Evolutionary conservation across 306 rosid genomes (phyloP).

Genomic region (Heteromeles arbutifolia): DNA sequence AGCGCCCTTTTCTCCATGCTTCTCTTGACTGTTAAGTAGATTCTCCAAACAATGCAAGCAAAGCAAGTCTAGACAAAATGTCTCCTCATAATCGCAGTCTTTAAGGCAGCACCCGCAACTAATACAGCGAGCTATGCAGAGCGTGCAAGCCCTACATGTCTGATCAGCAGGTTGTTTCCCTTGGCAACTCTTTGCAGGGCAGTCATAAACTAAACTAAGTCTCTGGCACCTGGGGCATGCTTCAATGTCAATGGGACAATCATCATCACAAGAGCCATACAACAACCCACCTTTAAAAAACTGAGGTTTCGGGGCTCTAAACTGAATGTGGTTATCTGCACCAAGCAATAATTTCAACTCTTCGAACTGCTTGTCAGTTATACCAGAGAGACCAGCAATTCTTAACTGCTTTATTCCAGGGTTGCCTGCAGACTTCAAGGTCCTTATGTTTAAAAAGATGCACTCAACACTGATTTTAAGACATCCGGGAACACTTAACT

Average conservation of each 20-base stretch:
- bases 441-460: constrained; percentile 34
- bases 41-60: constrained; percentile 45
- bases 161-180: constrained; percentile 32
- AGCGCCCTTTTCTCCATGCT: constrained; percentile 17
- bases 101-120: constrained; percentile 47
- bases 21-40: constrained; percentile 23
- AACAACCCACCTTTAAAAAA: constrained; percentile 32
- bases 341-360: constrained; percentile 42
- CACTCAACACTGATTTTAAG: constrained; percentile 28
- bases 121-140: constrained; percentile 42
- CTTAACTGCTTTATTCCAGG: constrained; percentile 40
- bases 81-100: constrained; percentile 41
- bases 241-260: constrained; percentile 46
- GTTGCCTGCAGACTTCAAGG: constrained; percentile 37
- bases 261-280: constrained; percentile 28
- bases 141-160: constrained; percentile 49
- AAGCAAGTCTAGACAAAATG: constrained; percentile 39
- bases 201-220: constrained; percentile 45
- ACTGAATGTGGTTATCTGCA: constrained; percentile 24
- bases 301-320: constrained; percentile 32
- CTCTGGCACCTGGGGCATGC: constrained; percentile 52
- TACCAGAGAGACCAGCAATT: constrained; percentile 30
- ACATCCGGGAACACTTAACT: constrained; percentile 52
- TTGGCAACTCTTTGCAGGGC: constrained; percentile 50
- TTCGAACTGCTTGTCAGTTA: constrained; percentile 35